Conservation (phyloP, 805 yeast genomes). For the Spathaspora gorwiae region DNA sequence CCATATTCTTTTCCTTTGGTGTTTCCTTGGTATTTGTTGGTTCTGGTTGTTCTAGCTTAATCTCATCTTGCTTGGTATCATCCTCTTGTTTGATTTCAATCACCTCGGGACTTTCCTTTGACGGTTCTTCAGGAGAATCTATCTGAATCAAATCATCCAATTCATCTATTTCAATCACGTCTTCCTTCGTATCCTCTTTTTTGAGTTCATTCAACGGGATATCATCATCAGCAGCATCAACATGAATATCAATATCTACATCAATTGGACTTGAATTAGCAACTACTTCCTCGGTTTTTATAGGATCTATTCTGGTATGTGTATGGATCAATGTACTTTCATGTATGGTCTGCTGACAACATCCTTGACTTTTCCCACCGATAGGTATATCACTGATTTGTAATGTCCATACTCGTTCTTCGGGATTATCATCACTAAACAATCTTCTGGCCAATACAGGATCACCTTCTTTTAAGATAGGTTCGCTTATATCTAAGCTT, state of each 20-base stretch:
- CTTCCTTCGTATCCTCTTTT: constrained; percentile 1
- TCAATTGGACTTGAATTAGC: constrained; percentile 1
- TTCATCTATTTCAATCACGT: background rate
- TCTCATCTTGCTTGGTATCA: background rate
- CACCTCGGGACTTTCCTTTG: background rate
- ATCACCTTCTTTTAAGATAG: constrained; percentile 17
- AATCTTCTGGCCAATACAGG: constrained; percentile 19
- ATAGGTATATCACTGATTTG: constrained; percentile 70
- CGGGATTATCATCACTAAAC: constrained; percentile 14
- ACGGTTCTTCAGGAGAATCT: background rate
- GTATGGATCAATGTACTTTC: constrained; percentile 53
- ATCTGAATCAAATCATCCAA: constrained; percentile 5
- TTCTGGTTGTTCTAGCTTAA: background rate
- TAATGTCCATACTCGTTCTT: constrained; percentile 50
- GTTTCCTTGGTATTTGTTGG: background rate
- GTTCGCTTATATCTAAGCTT: constrained; percentile 22
- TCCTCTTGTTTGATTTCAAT: background rate
- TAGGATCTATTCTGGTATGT: constrained; percentile 30
- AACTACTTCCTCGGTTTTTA: background rate
- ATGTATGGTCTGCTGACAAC: constrained; percentile 60
- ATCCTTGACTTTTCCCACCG: constrained; percentile 61
- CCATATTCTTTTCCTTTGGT: background rate
- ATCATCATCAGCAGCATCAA: background rate
- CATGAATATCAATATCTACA: constrained; percentile 3
- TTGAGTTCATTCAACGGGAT: constrained; percentile 2